Base-by-base conservation (phyloP, 306 rosid species). In the Citrullus colocynthis region DNA sequence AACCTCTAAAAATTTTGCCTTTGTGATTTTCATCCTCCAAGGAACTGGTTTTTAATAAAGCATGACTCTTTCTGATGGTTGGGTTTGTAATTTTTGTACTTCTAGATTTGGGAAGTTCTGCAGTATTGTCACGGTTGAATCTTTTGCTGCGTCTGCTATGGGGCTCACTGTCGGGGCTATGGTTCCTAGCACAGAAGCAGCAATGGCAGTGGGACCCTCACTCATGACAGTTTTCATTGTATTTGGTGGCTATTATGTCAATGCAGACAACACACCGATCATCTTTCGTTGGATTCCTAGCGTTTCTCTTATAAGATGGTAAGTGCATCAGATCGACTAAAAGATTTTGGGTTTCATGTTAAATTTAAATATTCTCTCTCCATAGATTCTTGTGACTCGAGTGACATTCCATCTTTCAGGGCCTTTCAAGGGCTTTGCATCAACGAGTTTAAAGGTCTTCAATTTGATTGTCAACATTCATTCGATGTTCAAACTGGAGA, bases 101-200 rank as follows among this genome's bases (percentile, higher is more conserved):
- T 83, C 20, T 78, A 95, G 97, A 75, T 95, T 95, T 80, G 95
- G 91, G 78, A 92, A 84, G 84, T 95, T 95, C 83, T 95, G 98
- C 85, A 96, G 97, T 78, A 88, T 92, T 39, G 87, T 94, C 69
- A 94, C 93, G 2, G 64, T 84, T 58, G 98, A 94, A 86, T 94
- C 95, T 80, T 90, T 94, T 86, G 89, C 98, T 71, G 97, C 98
- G 52, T 92, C 98, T 75, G 97, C 98, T 8, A 92, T 94, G 98
- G 98, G 97, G 79, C 96, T 94, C 57, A 87, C 96, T 16, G 96
- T 94, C 79, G 98, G 97, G 82, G 96, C 98, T 51, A 89, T 92
- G 97, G 98, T 88, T 86, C 95, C 98, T 76, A 92, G 87, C 75
- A 89, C 95, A 59, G 96, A 94, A 89, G 96, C 98, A 75, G 97